A percentile compares a stretch with the other conserved stretches of the same genome.
phyloP scores from a whole-genome alignment of 129 eudicot species.

The Dittrichia graveolens region DNA sequence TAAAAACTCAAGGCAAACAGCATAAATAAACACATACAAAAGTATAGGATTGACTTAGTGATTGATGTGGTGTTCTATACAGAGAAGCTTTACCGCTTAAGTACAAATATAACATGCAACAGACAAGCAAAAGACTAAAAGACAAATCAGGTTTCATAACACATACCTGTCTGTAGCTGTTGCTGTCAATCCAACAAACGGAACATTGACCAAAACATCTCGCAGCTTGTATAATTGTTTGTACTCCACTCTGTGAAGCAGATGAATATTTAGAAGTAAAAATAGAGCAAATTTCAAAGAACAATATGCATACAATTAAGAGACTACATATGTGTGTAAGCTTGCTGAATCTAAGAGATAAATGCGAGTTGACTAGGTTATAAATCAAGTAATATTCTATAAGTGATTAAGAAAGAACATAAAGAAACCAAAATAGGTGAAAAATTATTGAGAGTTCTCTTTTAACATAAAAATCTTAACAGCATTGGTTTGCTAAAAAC shows the following conservation, averaged over 20 bases:
- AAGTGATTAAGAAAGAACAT: not conserved
- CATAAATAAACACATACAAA: too few relatives aligned
- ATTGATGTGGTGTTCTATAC: not conserved
- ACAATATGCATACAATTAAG: not conserved
- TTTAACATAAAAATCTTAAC: not conserved
- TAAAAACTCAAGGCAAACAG: too few relatives aligned
- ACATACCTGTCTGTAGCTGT: slow-evolving; percentile 93
- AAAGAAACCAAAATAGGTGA: not conserved
- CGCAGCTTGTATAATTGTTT: slow-evolving; percentile 78
- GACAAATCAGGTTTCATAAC: slow-evolving; percentile 1
- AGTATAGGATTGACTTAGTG: too few relatives aligned
- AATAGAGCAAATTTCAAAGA: slow-evolving; percentile 5
- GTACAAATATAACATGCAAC: not conserved
- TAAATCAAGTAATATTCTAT: not conserved
- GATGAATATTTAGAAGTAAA: slow-evolving; percentile 15
- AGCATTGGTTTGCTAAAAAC: not conserved
- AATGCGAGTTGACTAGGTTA: not conserved
- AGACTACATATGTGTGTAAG: not conserved
- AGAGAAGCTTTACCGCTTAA: not conserved
- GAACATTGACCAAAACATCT: slow-evolving; percentile 62
- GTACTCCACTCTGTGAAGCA: slow-evolving; percentile 75
- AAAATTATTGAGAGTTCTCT: not conserved
- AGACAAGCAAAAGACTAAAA: slow-evolving; percentile 17
- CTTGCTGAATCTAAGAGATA: not conserved
- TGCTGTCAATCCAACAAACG: slow-evolving; percentile 89